Evolutionary conservation across 2,329 filamentous ascomycete genomes (phyloP), one percentile per base, ranked within the genome.

Genomic region (Xylariomycetidae sp.): DNA sequence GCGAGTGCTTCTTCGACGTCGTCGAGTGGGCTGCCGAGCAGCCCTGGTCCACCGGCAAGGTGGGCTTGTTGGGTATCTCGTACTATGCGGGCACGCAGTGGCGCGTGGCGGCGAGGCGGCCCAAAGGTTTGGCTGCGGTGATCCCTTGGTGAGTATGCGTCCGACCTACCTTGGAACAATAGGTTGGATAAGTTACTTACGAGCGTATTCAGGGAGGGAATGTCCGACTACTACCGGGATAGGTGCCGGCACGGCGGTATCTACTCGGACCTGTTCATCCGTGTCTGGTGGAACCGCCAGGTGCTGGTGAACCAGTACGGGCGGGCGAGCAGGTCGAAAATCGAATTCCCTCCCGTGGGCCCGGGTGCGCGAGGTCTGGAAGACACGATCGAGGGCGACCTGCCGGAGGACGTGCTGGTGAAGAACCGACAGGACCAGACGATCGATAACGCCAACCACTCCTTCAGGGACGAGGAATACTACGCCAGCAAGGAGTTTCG

Each of bases 291-390:
- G 78, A 69, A 82, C 47, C 66, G 77, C 0, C 79, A 83, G 50
- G 77, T 84, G 6, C 61, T 82, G 6, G 64, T 66, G 0, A 85
- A 85, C 47, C 82, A 87, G 53, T 86, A 86, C 40, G 82, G 82
- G 1, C 64, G 63, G 8, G 40, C 50, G 1, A 54, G 53, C 0
- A 38, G 56, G n/a, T 54, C 51, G 5, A 49, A 45, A 31, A 42
- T 54, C 16, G 51, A 38, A 6, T 58, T 56, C 40, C 50, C 54
- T 6, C 48, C 50, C 1, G 54, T 54, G 19, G 51, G 50, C 2
- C 54, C 54, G 0, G 51, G 44, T 5, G 50, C 50, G 27, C 49
- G 51, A 32, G 49, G 43, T 20, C 50, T 52, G 47, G 61, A 48
- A 46, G 72, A 70, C 33, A 79, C 76, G 0, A 61, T 80, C 16